Percentiles rank a stretch among this genome's conserved stretches.
Conservation (phyloP, 208 protist genomes). For the Phytomonas francai region DNA sequence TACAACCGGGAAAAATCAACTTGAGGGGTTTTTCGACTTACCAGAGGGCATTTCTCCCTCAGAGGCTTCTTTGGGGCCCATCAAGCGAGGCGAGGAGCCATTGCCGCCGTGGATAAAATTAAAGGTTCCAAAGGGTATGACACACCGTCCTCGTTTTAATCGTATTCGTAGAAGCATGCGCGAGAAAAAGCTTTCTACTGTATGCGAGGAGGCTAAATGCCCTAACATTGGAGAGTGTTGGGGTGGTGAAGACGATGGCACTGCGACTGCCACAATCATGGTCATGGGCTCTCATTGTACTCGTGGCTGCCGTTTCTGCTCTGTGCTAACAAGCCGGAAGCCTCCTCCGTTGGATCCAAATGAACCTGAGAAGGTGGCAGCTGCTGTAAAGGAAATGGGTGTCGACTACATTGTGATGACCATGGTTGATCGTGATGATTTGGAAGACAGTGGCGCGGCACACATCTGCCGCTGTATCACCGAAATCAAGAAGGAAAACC, state of each 20-base stretch:
- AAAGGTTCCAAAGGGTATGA: slow-evolving; percentile 78
- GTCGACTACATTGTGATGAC: slow-evolving; percentile 98
- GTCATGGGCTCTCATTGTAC: slow-evolving; percentile 98
- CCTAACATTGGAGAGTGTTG: slow-evolving; percentile 98
- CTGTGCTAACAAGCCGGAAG: slow-evolving; percentile 90
- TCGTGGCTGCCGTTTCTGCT: slow-evolving; percentile 97
- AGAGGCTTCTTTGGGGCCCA: slow-evolving; percentile 60
- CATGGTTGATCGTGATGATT: slow-evolving; percentile 95
- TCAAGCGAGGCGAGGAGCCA: slow-evolving; percentile 75
- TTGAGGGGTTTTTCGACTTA: slow-evolving; percentile 73
- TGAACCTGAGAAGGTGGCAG: slow-evolving; percentile 92
- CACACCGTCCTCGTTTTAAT: slow-evolving; percentile 76
- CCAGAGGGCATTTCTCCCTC: slow-evolving; percentile 54
- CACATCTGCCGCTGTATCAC: slow-evolving; percentile 91
- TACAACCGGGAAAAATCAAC: slow-evolving; percentile 56
- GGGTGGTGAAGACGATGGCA: slow-evolving; percentile 83
- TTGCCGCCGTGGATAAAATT: slow-evolving; percentile 90
- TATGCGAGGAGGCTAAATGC: slow-evolving; percentile 95
- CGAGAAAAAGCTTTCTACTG: slow-evolving; percentile 82
- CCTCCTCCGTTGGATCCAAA: slow-evolving; percentile 93
- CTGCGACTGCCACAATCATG: slow-evolving; percentile 97
- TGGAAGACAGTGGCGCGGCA: slow-evolving; percentile 88
- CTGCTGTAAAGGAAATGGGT: slow-evolving; percentile 93
- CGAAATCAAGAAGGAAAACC: slow-evolving; percentile 79
- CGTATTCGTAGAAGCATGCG: slow-evolving; percentile 70